These are phyloP conservation scores for Ballota nigra DNA, from an alignment of 257 asterid species.

Conservation along the genomic window DNA sequence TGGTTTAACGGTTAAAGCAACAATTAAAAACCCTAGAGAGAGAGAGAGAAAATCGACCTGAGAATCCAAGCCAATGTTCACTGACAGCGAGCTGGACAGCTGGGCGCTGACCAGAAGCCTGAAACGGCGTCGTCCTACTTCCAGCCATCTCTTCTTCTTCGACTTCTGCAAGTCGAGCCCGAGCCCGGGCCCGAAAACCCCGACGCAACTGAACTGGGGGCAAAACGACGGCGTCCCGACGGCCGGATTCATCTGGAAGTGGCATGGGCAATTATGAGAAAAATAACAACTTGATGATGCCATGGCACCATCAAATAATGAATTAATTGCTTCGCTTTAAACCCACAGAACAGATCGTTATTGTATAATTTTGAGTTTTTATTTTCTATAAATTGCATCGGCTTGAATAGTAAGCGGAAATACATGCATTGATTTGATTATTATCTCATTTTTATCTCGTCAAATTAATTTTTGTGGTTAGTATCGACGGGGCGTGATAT, in stretches of 20 bases:
- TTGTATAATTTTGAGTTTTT: conserved; percentile 3
- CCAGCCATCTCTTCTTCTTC: conserved; percentile 36
- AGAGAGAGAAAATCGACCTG: conserved; percentile 44
- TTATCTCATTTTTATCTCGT: not conserved
- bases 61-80: conserved; percentile 73
- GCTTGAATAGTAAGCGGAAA: not conserved
- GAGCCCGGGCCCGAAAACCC: conserved; percentile 34
- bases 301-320: conserved; percentile 44
- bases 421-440: conserved; percentile 5
- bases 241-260: conserved; percentile 44
- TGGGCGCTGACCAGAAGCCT: conserved; percentile 50
- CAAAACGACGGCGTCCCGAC: conserved; percentile 38
- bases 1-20: not conserved
- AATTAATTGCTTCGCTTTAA: not conserved
- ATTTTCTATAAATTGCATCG: not conserved
- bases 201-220: conserved; percentile 37
- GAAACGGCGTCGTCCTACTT: conserved; percentile 43
- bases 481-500: conserved; percentile 26
- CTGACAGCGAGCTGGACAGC: conserved; percentile 64
- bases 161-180: conserved; percentile 35
- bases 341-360: conserved; percentile 1
- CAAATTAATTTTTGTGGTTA: conserved; percentile 41
- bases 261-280: conserved; percentile 42
- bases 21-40: conserved; percentile 22
- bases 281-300: conserved; percentile 38